These are phyloP conservation scores for Fusarium sp. DNA, from an alignment of 2,329 filamentous ascomycete species.

Conservation along the genomic window DNA sequence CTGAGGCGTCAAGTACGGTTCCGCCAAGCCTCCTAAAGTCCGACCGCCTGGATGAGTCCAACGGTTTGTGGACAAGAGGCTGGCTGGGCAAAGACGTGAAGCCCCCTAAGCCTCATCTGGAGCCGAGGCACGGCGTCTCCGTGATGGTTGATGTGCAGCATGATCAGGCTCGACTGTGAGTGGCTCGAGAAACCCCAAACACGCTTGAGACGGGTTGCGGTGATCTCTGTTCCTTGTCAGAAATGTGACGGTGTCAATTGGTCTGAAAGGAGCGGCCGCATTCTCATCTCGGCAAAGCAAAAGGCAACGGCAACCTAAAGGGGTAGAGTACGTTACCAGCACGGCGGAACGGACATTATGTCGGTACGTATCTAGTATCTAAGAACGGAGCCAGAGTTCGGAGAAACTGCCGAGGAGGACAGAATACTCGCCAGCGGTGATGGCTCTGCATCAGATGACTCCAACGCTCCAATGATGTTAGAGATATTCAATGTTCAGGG, in stretches of 20 bases:
- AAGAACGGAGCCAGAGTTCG: background rate
- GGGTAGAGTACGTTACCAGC: constrained; percentile 32
- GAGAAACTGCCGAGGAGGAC: constrained; percentile 38
- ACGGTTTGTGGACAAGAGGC: constrained; percentile 16
- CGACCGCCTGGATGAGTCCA: constrained; percentile 24
- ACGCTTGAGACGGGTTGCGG: constrained; percentile 37
- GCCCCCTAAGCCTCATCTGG: constrained; percentile 23
- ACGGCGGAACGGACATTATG: constrained; percentile 33
- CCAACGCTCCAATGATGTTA: background rate
- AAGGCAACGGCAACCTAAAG: background rate
- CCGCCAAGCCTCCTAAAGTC: constrained; percentile 25
- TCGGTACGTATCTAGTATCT: background rate
- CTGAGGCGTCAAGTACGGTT: constrained; percentile 14
- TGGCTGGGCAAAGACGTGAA: background rate
- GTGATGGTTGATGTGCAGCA: constrained; percentile 13
- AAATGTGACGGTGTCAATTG: constrained; percentile 25
- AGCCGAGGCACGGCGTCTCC: constrained; percentile 40
- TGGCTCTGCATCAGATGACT: constrained; percentile 33
- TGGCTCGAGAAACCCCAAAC: constrained; percentile 35
- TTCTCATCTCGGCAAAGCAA: constrained; percentile 28
- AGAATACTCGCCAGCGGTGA: constrained; percentile 8
- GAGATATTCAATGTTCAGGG: constrained; percentile 14
- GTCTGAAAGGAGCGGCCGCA: constrained; percentile 21
- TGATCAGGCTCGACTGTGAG: constrained; percentile 10
- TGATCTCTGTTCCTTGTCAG: constrained; percentile 24